Base-by-base conservation (phyloP, 2,329 filamentous ascomycete genomes). In the Fusarium oligoseptatum region DNA sequence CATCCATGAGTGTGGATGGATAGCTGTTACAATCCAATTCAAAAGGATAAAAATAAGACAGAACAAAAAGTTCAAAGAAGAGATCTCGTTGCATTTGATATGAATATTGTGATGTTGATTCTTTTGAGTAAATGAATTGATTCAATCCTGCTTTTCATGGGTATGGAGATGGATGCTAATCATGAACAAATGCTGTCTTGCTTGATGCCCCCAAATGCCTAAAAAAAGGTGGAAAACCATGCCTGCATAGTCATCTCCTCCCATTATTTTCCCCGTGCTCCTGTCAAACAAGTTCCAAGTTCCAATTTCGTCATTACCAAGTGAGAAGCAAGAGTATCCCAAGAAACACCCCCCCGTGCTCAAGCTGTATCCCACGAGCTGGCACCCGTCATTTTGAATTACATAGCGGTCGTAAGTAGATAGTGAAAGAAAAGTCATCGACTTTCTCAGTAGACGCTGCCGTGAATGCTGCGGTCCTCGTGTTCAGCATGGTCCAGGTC, bases 381-480 rank as follows among this genome's bases (percentile, higher is more conserved):
- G 56, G 67, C 67, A 66, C 64, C 50, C 57, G 60, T 74, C 63
- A 58, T 57, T 68, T 61, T 50, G 24, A 57, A 65, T 76, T 72
- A 72, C 64, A 56, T 41, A 27, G 43, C 50, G 60, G 43, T 63
- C 70, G 57, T 63, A 71, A 68, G 64, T 48, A 60, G 17, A 66
- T 36, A 50, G 45, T 60, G 17, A 43, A 67, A 55, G 27, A 37
- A 57, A 32, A 48, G 56, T 32, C 48, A 56, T 32, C 34, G 58
- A 36, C 36, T 41, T 14, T 15, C 50, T 65, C 45, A 78, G 52
- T 78, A 78, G 37, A 78, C 76, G 52, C 76, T 78, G 39, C 76
- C 76, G 34, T 65, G 71, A 29, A 78, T 78, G 58, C 76, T 78
- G 27, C 76, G 75, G 37, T 78, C 76, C 32, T 77, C 66, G 8